Evolutionary conservation across 2,329 filamentous ascomycete species (phyloP).

Genomic region (Fusarium xylarioides): DNA sequence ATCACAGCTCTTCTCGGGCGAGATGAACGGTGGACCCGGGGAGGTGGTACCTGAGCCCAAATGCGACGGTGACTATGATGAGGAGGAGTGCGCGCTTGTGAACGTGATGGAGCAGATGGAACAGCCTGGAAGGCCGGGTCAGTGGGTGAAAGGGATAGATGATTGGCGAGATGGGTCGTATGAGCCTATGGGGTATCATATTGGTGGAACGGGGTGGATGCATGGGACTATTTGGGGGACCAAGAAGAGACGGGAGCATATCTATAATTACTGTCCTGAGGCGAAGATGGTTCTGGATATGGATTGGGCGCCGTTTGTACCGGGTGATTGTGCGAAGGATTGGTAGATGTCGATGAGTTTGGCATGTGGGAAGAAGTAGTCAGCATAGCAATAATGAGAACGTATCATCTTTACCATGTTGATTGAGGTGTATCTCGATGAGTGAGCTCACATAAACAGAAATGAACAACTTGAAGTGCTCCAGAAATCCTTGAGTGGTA

Average conservation of each 20-base stretch:
- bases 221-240: background rate
- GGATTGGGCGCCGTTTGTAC: background rate
- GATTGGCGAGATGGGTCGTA: background rate
- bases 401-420: background rate
- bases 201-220: background rate
- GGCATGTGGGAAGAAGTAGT: accelerated
- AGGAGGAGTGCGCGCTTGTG: accelerated
- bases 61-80: background rate
- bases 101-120: background rate
- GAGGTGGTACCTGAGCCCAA: background rate
- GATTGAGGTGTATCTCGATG: accelerated
- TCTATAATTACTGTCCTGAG: background rate
- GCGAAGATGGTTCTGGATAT: background rate
- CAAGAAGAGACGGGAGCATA: background rate
- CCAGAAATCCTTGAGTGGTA: accelerated
- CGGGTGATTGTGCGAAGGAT: background rate
- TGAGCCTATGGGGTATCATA: background rate
- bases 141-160: background rate
- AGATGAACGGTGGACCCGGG: background rate
- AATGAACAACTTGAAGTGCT: background rate
- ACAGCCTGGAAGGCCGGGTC: background rate
- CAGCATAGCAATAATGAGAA: background rate
- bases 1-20: background rate
- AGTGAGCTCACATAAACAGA: background rate
- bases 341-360: background rate